phyloP scores from a whole-genome alignment of 768 basidiomycete species.

The Lyophyllum shimeji region DNA sequence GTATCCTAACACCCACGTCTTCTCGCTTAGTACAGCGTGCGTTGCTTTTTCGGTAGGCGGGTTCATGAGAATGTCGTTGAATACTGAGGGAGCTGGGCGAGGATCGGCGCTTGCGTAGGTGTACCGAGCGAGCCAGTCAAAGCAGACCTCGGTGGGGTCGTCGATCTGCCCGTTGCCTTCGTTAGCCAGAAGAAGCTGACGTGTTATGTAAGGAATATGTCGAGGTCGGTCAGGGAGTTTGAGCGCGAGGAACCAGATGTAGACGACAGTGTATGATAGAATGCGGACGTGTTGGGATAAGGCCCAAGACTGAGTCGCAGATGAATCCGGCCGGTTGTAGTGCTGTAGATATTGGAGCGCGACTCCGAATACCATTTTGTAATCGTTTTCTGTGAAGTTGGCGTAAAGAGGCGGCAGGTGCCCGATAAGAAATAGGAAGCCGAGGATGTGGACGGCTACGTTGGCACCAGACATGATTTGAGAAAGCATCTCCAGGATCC shows the following conservation, averaged over 20 bases:
- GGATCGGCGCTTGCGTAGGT: conserved; percentile 95
- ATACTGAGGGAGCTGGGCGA: conserved; percentile 74
- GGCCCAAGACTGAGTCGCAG: conserved; percentile 74
- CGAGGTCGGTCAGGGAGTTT: conserved; percentile 77
- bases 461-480: conserved; percentile 93
- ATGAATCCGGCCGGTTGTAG: conserved; percentile 67
- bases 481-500: conserved; percentile 82
- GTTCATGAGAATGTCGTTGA: conserved; percentile 79
- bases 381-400: conserved; percentile 90
- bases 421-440: conserved; percentile 85
- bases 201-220: conserved; percentile 83
- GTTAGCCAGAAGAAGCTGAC: conserved; percentile 84
- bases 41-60: conserved; percentile 33
- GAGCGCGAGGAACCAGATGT: conserved; percentile 92
- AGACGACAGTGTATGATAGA: conserved; percentile 88
- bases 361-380: conserved; percentile 91
- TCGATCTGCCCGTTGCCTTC: conserved; percentile 73
- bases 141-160: conserved; percentile 92
- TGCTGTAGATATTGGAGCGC: conserved; percentile 92
- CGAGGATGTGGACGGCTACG: conserved; percentile 95
- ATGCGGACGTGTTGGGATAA: conserved; percentile 89
- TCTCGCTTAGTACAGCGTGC: conserved; percentile 51
- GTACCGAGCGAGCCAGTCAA: conserved; percentile 96
- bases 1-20: conserved; percentile 86
- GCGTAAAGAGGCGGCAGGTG: conserved; percentile 77